A percentile compares a stretch with the other conserved stretches of the same genome.
Evolutionary conservation across 768 basidiomycete species (phyloP).

Genomic region (Termitomyces sp.): DNA sequence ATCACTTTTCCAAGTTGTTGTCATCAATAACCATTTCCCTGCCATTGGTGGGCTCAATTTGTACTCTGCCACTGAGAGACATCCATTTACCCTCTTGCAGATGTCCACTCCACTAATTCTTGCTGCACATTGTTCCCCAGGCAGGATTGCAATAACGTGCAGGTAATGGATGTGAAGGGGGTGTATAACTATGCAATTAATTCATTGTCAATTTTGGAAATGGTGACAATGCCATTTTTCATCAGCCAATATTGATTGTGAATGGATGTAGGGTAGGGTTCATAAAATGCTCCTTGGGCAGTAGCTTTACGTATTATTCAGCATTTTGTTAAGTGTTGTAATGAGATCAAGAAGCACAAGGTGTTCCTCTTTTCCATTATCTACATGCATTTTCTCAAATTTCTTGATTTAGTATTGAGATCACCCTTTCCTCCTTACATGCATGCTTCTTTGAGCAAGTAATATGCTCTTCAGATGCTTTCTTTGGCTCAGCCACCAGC

Average conservation of each 20-base stretch:
- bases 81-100: conserved; percentile 82
- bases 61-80: conserved; percentile 97
- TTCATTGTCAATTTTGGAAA: conserved; percentile 61
- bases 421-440: conserved; percentile 1
- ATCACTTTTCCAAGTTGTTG: conserved; percentile 53
- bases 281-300: conserved; percentile 81
- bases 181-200: conserved; percentile 77
- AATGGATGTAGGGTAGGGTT: conserved; percentile 45
- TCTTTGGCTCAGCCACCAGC: conserved; percentile 73
- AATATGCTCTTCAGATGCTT: not conserved
- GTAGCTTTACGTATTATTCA: conserved; percentile 85
- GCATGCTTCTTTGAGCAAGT: conserved; percentile 32
- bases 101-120: conserved; percentile 88
- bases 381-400: not conserved
- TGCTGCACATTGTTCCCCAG: conserved; percentile 86
- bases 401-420: conserved; percentile 34
- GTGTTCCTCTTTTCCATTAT: conserved; percentile 26
- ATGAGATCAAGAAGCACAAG: conserved; percentile 82
- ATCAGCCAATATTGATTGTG: not conserved
- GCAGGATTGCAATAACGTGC: conserved; percentile 90
- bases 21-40: conserved; percentile 82
- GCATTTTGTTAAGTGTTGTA: conserved; percentile 94
- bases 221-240: conserved; percentile 69
- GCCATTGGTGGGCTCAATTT: conserved; percentile 93
- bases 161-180: conserved; percentile 78